Percentiles rank a stretch among this genome's conserved stretches.
Evolutionary conservation across 768 basidiomycete species (phyloP).

Genomic region (Termitomyces sp.): DNA sequence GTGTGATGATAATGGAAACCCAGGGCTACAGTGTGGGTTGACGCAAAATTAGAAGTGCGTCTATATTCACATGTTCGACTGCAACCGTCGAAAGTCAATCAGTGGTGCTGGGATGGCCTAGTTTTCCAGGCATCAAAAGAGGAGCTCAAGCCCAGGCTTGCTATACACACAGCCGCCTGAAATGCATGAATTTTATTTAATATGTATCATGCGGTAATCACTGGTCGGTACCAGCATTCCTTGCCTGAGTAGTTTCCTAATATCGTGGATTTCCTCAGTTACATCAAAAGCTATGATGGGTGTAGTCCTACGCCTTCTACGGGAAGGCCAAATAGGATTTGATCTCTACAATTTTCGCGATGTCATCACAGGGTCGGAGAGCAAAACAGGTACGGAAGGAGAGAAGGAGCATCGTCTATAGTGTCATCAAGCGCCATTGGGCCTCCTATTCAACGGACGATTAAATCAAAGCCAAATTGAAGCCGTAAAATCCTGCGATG

Average conservation of each 20-base stretch:
- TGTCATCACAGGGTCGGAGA: too few relatives aligned
- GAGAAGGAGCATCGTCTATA: too few relatives aligned
- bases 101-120: slow-evolving; percentile 35
- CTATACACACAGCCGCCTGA: slow-evolving; percentile 59
- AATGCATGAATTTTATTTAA: slow-evolving; percentile 58
- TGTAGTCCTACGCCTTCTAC: too few relatives aligned
- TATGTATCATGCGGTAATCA: slow-evolving; percentile 51
- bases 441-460: too few relatives aligned
- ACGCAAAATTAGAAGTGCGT: slow-evolving; percentile 40
- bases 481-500: too few relatives aligned
- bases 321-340: too few relatives aligned
- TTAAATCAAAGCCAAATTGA: too few relatives aligned
- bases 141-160: slow-evolving; percentile 46
- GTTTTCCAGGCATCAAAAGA: slow-evolving; percentile 48
- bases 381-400: too few relatives aligned
- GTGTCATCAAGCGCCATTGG: too few relatives aligned
- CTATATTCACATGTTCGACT: slow-evolving; percentile 60
- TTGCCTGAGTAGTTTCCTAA: neutral
- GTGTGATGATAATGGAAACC: slow-evolving; percentile 55
- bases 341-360: too few relatives aligned
- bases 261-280: slow-evolving; percentile 24
- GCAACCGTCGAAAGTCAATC: too few relatives aligned
- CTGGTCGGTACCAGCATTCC: slow-evolving; percentile 32
- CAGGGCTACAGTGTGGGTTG: slow-evolving; percentile 52
- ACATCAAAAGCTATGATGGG: too few relatives aligned